These are phyloP conservation scores for Mortierella sp. DNA, from an alignment of 371 early-diverging fungal species.

Conservation along the genomic window DNA sequence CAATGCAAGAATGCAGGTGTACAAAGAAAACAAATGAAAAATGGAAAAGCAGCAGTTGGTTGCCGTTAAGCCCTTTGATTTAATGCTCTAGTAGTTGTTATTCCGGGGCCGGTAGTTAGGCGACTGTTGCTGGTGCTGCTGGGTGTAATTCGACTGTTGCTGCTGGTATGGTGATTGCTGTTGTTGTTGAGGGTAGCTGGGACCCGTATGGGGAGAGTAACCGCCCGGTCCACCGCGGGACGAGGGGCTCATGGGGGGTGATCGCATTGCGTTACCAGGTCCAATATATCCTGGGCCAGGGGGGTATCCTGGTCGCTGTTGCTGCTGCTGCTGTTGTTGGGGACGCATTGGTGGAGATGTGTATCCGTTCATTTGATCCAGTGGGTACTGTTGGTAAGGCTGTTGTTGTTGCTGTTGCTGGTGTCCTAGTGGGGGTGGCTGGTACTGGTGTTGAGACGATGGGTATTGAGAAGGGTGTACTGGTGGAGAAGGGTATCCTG, in stretches of 20 bases:
- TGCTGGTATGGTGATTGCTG: conserved; percentile 12
- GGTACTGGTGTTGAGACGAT: conserved; percentile 24
- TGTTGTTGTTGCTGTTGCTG: background rate
- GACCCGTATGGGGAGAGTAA: background rate
- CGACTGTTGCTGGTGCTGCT: conserved; percentile 10
- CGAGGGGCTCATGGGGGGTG: conserved; percentile 15
- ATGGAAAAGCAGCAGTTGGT: background rate
- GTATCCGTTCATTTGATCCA: conserved; percentile 7
- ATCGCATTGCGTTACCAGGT: conserved; percentile 3
- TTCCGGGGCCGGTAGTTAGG: conserved; percentile 2
- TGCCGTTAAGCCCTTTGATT: too few relatives aligned
- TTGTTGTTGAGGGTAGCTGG: background rate
- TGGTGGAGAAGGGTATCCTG: background rate
- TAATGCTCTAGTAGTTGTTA: conserved; percentile 9
- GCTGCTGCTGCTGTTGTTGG: conserved; percentile 10
- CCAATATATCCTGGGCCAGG: conserved; percentile 3
- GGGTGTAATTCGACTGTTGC: background rate
- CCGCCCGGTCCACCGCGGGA: conserved; percentile 21
- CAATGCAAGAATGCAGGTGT: too few relatives aligned
- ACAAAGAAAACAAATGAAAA: background rate
- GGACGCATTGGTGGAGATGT: conserved; percentile 2
- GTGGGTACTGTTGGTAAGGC: conserved; percentile 18
- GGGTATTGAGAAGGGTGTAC: conserved; percentile 17
- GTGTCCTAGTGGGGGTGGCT: conserved; percentile 16
- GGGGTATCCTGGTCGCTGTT: conserved; percentile 8